Conservation (phyloP, 352 stramenopile genomes). For the Globisporangium recalcitrans region DNA sequence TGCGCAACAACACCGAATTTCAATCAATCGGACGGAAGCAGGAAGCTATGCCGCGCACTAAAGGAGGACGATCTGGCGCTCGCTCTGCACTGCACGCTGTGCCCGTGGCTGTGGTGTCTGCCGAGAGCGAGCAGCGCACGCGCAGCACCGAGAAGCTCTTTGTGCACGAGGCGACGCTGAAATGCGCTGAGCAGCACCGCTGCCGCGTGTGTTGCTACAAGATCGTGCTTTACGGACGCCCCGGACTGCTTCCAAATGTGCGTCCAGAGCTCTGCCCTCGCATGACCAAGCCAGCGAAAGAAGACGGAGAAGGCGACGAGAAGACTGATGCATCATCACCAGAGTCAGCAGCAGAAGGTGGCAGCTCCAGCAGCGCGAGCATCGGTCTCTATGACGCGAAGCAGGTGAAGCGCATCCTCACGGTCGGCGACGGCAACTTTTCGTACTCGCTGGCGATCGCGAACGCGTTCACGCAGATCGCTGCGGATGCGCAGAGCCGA, state of each 20-base stretch:
- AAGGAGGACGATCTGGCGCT: not conserved
- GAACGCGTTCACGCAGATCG: conserved; percentile 31
- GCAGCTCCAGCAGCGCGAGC: not conserved
- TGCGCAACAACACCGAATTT: not conserved
- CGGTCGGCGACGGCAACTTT: conserved; percentile 95
- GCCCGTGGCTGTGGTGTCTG: not conserved
- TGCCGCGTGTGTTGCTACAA: conserved; percentile 89
- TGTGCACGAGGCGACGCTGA: conserved; percentile 62
- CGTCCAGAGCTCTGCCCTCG: conserved; percentile 72
- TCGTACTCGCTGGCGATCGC: conserved; percentile 92
- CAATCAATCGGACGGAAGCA: not conserved
- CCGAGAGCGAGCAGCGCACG: conserved; percentile 16
- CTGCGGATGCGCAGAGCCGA: not conserved
- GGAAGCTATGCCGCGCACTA: not conserved
- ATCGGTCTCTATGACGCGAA: conserved; percentile 62
- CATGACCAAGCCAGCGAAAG: conserved; percentile 18
- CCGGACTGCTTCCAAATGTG: conserved; percentile 61
- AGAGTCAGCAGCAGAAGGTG: not conserved
- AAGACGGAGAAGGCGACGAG: not conserved
- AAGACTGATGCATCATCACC: conserved; percentile 1
- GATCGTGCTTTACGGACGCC: conserved; percentile 57
- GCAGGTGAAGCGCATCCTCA: conserved; percentile 65
- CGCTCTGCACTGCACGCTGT: not conserved
- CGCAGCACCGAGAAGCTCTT: conserved; percentile 53
- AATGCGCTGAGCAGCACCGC: conserved; percentile 52